Percentiles rank a stretch among this genome's conserved stretches.
These are phyloP conservation scores for Yamadazyma triangularis DNA, from an alignment of 1,139 yeast genomes.

Conservation along the genomic window DNA sequence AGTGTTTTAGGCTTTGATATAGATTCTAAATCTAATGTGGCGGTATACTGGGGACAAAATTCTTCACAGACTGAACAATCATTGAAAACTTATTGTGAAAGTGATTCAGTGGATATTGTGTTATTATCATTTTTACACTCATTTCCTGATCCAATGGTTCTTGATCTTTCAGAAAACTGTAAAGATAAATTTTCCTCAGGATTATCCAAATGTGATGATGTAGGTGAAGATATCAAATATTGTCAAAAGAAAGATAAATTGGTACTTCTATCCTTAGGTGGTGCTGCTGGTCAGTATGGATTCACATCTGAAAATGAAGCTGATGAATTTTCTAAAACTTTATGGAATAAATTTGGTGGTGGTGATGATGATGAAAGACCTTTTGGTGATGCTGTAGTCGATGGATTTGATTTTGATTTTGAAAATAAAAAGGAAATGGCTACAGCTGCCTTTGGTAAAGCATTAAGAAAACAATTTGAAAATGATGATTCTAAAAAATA, in stretches of 20 bases:
- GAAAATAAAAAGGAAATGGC: conserved; percentile 48
- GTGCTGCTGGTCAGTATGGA: conserved; percentile 79
- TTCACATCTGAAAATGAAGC: conserved; percentile 62
- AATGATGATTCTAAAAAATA: conserved; percentile 54
- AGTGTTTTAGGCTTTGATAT: conserved; percentile 35
- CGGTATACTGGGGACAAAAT: conserved; percentile 85
- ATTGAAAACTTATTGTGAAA: conserved; percentile 64
- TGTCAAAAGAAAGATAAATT: conserved; percentile 81
- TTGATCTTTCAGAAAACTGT: conserved; percentile 66
- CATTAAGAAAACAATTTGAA: conserved; percentile 55
- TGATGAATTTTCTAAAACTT: conserved; percentile 60
- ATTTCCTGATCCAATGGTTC: conserved; percentile 46
- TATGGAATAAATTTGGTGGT: conserved; percentile 87
- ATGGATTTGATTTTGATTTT: conserved; percentile 46
- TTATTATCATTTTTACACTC: conserved; percentile 64
- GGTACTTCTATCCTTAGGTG: conserved; percentile 81
- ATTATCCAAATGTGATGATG: conserved; percentile 53
- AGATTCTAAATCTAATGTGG: conserved; percentile 54
- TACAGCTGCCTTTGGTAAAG: conserved; percentile 55
- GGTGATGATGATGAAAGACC: conserved; percentile 68
- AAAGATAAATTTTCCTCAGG: conserved; percentile 56
- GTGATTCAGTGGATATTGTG: conserved; percentile 66
- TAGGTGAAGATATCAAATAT: conserved; percentile 72
- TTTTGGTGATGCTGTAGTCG: conserved; percentile 51
- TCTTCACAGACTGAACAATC: conserved; percentile 62